Conservation (phyloP, 1,139 yeast species). For the Protomyces arabidopsidicola region DNA sequence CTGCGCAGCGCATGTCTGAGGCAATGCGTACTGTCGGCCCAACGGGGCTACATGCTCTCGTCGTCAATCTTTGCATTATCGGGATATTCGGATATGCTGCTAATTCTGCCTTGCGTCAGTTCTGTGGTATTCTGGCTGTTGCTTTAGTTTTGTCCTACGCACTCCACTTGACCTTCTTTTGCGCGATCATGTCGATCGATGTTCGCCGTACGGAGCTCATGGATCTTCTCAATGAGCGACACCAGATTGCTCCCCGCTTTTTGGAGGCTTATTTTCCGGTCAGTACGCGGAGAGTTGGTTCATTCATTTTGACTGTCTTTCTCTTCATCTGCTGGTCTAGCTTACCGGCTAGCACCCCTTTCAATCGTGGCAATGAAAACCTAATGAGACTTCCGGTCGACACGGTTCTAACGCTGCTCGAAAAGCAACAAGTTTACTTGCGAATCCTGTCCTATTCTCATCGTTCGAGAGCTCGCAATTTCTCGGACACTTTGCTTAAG, state of each 20-base stretch:
- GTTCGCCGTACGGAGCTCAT: not conserved
- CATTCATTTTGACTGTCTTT: not conserved
- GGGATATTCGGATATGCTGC: not conserved
- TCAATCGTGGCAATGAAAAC: not conserved
- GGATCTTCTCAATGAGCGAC: not conserved
- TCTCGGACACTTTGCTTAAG: not conserved
- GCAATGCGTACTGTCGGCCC: not conserved
- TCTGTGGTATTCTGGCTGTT: not conserved
- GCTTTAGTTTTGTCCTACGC: not conserved
- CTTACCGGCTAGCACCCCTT: not conserved
- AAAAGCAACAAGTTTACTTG: not conserved
- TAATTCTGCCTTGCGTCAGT: not conserved
- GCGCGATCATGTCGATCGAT: not conserved
- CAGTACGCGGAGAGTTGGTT: not conserved
- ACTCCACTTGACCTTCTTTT: not conserved
- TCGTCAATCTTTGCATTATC: not conserved
- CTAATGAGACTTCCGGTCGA: not conserved
- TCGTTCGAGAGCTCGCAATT: not conserved
- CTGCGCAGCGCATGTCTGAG: not conserved
- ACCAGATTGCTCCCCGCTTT: not conserved
- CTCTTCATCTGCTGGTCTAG: not conserved
- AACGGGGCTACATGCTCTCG: not conserved
- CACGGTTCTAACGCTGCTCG: not conserved
- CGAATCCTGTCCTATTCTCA: not conserved
- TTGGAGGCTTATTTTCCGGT: not conserved